Conservation (phyloP, 805 yeast genomes). For the Cyberlindnera samutprakarnensis region DNA sequence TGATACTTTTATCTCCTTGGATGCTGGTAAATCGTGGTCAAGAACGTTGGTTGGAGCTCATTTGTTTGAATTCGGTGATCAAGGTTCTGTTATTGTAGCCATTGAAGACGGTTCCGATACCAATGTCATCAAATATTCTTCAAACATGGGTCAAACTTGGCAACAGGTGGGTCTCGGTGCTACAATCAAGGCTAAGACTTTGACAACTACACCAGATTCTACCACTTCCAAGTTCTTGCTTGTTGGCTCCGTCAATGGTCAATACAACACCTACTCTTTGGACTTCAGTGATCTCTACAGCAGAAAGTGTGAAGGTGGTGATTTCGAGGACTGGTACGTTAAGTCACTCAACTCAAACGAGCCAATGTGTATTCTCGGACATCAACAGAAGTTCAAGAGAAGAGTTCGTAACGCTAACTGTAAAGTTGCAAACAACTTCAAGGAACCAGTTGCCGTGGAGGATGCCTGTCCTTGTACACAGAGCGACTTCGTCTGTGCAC, state of each 20-base stretch:
- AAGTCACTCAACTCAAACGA: conserved; percentile 25
- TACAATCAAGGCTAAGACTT: conserved; percentile 31
- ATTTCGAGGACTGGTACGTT: conserved; percentile 61
- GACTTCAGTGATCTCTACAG: conserved; percentile 53
- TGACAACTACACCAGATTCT: conserved; percentile 63
- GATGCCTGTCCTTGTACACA: conserved; percentile 58
- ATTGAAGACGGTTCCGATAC: conserved; percentile 34
- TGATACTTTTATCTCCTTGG: conserved; percentile 59
- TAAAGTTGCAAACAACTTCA: conserved; percentile 29
- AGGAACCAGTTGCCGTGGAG: conserved; percentile 32
- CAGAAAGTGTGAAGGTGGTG: conserved; percentile 32
- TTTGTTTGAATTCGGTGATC: conserved; percentile 61
- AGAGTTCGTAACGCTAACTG: conserved; percentile 63
- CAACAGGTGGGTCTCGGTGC: conserved; percentile 37
- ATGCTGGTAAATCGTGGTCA: conserved; percentile 74
- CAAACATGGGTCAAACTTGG: conserved; percentile 75
- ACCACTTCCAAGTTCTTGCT: conserved; percentile 53
- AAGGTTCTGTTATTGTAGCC: conserved; percentile 66
- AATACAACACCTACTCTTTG: conserved; percentile 26
- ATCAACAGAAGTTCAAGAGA: conserved; percentile 51
- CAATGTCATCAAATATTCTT: conserved; percentile 41
- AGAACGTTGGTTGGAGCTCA: conserved; percentile 45
- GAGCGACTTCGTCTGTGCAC: conserved; percentile 66
- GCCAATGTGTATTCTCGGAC: conserved; percentile 60
- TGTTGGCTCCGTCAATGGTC: conserved; percentile 29